Conservation (phyloP, 768 basidiomycete genomes). For the Serpula lacrymans region DNA sequence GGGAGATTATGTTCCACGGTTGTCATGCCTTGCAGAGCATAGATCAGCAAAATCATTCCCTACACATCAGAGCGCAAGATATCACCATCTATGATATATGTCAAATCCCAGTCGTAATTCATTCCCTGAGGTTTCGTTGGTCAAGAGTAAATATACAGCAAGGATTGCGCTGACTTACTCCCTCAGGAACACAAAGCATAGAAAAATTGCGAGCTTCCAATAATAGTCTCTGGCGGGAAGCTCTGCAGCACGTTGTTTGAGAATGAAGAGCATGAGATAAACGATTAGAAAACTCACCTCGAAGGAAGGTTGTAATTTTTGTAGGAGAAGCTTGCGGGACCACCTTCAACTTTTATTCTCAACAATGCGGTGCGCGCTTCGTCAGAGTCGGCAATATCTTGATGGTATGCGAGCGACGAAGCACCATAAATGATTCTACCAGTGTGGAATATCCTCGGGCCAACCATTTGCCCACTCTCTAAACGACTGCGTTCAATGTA, state of each 20-base stretch:
- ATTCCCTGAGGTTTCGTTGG: conserved; percentile 43
- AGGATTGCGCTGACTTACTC: conserved; percentile 33
- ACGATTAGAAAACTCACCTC: conserved; percentile 37
- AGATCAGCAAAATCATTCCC: not conserved
- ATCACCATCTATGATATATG: conserved; percentile 73
- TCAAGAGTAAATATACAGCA: not conserved
- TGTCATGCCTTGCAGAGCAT: conserved; percentile 55
- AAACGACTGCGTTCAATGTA: conserved; percentile 65
- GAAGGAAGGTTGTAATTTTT: conserved; percentile 76
- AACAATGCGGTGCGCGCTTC: conserved; percentile 66
- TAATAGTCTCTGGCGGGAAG: conserved; percentile 65
- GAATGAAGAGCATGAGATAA: not conserved
- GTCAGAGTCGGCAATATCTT: conserved; percentile 56
- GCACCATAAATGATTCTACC: conserved; percentile 53
- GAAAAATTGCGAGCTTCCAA: conserved; percentile 56
- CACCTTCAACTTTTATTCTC: conserved; percentile 71
- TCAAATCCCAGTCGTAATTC: conserved; percentile 77
- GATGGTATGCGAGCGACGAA: conserved; percentile 53
- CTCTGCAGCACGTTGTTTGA: conserved; percentile 33
- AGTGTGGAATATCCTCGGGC: conserved; percentile 70
- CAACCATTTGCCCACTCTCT: conserved; percentile 65
- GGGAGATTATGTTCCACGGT: conserved; percentile 73
- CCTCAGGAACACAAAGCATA: conserved; percentile 75
- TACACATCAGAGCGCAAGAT: not conserved
- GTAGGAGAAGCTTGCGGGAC: conserved; percentile 67